Percentiles rank a stretch among this genome's conserved stretches.
phyloP scores from a whole-genome alignment of 768 basidiomycete genomes.

The Pseudohyphozyma bogoriensis region DNA sequence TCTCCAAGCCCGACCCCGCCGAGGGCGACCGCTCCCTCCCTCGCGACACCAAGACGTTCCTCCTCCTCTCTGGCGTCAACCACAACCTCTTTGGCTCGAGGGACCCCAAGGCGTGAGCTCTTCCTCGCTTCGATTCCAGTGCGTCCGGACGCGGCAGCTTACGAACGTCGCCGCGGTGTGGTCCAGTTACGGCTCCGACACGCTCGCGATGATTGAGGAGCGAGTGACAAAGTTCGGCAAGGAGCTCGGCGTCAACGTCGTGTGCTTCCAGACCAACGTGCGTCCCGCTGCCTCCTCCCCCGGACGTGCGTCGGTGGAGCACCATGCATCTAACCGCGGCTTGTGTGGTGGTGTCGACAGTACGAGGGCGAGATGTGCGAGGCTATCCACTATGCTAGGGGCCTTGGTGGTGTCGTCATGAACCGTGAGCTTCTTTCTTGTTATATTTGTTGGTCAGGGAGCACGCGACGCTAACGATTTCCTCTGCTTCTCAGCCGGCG shows the following conservation, averaged over 20 bases:
- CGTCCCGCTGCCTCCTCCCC: too few species aligned
- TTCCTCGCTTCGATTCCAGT: too few species aligned
- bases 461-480: not conserved
- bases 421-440: conserved; percentile 10
- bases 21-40: conserved; percentile 11
- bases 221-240: conserved; percentile 19
- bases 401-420: conserved; percentile 31
- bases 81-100: conserved; percentile 31
- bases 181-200: conserved; percentile 26
- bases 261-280: conserved; percentile 31
- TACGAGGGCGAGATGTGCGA: conserved; percentile 27
- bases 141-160: not conserved
- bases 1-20: conserved; percentile 25
- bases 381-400: conserved; percentile 30
- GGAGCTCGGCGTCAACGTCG: conserved; percentile 27
- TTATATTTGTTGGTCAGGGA: not conserved
- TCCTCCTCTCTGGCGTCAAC: conserved; percentile 28
- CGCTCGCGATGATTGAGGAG: conserved; percentile 29
- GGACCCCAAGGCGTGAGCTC: conserved; percentile 21
- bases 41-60: conserved; percentile 27
- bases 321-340: too few species aligned
- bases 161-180: too few species aligned
- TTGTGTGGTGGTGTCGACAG: too few species aligned
- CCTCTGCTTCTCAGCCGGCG: not conserved
- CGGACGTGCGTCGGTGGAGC: too few species aligned